A percentile compares a stretch with the other conserved stretches of the same genome.
Evolutionary conservation across 495 filamentous ascomycete genomes (phyloP).

Genomic region (Aspergillus egyptiacus): DNA sequence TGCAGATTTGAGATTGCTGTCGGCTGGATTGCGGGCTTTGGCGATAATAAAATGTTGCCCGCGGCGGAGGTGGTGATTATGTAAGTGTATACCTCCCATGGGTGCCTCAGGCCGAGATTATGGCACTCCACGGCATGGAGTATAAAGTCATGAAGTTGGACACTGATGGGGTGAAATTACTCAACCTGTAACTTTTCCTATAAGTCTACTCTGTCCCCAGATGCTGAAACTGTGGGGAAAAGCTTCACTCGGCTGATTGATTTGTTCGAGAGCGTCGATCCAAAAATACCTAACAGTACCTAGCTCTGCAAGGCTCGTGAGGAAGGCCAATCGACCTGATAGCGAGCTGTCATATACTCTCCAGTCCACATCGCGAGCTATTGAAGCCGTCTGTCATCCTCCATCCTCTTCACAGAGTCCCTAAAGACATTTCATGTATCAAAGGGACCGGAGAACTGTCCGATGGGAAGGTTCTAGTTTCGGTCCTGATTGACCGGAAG

Average conservation of each 20-base stretch:
- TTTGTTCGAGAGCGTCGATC: neutral
- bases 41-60: constrained; percentile 2
- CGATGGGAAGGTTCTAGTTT: constrained; percentile 7
- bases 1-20: neutral
- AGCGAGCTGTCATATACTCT: constrained; percentile 1
- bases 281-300: neutral
- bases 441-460: neutral
- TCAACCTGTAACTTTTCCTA: too few relatives aligned
- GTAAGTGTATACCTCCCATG: neutral
- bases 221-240: neutral
- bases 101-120: constrained; percentile 1
- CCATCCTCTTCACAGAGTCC: neutral
- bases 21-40: constrained; percentile 4
- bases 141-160: too few relatives aligned
- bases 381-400: constrained; percentile 4
- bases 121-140: too few relatives aligned
- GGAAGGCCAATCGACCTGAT: neutral
- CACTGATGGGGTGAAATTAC: too few relatives aligned
- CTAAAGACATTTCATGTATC: neutral
- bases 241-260: neutral
- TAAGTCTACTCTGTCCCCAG: too few relatives aligned
- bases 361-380: neutral
- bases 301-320: neutral
- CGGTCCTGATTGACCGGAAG: neutral
- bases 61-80: constrained; percentile 1